A percentile compares a stretch with the other conserved stretches of the same genome.
Evolutionary conservation across 2,329 filamentous ascomycete genomes (phyloP).

Genomic region (Colletotrichum brevisporum): DNA sequence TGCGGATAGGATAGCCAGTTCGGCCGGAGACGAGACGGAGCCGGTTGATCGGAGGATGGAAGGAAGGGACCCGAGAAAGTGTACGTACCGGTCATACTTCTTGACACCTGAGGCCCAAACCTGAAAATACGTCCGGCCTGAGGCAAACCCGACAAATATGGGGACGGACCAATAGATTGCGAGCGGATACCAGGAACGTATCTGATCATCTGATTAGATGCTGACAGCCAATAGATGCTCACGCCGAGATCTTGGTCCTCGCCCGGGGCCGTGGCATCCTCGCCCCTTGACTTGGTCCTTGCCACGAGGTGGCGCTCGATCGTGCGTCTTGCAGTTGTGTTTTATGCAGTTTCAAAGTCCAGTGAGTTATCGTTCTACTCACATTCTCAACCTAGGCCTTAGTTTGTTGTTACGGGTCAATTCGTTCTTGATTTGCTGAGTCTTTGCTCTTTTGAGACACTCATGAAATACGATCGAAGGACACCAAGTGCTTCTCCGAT

Average conservation of each 20-base stretch:
- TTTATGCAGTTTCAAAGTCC: too few relatives aligned
- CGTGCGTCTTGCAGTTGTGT: too few relatives aligned
- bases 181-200: slow-evolving; percentile 7
- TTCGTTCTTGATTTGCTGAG: too few relatives aligned
- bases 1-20: neutral
- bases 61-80: too few relatives aligned
- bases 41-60: neutral
- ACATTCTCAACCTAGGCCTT: too few relatives aligned
- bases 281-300: neutral
- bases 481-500: neutral
- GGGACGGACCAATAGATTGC: neutral
- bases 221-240: neutral
- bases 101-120: too few relatives aligned
- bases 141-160: neutral
- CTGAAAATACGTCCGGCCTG: neutral
- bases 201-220: slow-evolving; percentile 31
- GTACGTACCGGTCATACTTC: too few relatives aligned
- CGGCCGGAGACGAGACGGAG: slow-evolving; percentile 11
- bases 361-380: too few relatives aligned
- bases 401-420: too few relatives aligned
- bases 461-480: too few relatives aligned
- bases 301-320: too few relatives aligned
- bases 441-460: too few relatives aligned
- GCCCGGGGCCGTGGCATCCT: neutral
- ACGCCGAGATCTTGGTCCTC: slow-evolving; percentile 2